Evolutionary conservation across 495 filamentous ascomycete species (phyloP), one percentile per base, ranked within the genome.

Genomic region (Hypoxylon subgilvum): DNA sequence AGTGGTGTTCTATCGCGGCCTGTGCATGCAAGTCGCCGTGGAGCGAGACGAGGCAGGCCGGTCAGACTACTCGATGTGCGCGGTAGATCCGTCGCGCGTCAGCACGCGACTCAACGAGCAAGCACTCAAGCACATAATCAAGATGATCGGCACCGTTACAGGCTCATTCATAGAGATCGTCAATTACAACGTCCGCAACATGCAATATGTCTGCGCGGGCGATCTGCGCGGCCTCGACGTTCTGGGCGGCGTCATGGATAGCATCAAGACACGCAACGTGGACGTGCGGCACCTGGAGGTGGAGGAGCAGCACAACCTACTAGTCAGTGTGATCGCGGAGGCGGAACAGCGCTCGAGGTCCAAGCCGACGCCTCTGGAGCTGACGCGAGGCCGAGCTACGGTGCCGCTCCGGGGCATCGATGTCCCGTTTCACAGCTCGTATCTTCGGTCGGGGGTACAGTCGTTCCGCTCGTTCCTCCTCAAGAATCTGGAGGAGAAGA

Each of bases 1-100:
- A 0, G 90, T 95, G 12, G 91, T 94, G 39, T 96, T 96, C 77
- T 95, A 96, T 76, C 87, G 91, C 67, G 91, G 91, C 67, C 77
- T 95, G 56, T 94, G 90, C 39, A 96, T 96, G 91, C 91, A 95
- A 72, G 89, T 95, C 42, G 91, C 91, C 27, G 91, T 95, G 61
- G 90, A 94, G 67, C 88, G 91, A 69, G 91, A 96, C 71, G 88
- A 83, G 51, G 74, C 82, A 51, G 91, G 91, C 35, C 85, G 90
- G 34, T 91, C 88, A 17, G 91, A 91, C 72, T 96, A 93, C 75
- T 86, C 84, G 19, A 96, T 96, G 91, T 90, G 86, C 66, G 91
- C 91, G 27, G 88, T 94, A 74, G 94, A 96, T 69, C 91, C 91
- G 10, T 89, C 87, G 68, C 82, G 91, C 53, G 87, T 94, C 66